Conservation (phyloP, 2,329 filamentous ascomycete species). For the Exophiala mesophila region DNA sequence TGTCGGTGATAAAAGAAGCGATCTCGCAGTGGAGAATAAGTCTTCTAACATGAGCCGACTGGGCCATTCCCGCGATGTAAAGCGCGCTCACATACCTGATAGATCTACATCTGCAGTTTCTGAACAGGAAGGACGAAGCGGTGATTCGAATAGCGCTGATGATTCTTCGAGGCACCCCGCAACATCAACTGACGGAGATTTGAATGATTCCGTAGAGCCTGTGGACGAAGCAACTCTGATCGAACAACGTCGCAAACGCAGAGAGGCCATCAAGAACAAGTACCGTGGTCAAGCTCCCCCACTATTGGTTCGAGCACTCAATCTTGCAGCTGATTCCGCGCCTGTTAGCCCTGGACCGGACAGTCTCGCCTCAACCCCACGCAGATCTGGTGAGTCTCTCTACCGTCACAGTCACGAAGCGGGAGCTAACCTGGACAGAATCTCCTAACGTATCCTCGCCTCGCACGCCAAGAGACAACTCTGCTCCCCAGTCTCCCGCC, state of each 20-base stretch:
- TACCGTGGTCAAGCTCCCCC: slow-evolving; percentile 67
- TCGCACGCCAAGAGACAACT: slow-evolving; percentile 45
- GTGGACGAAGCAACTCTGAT: slow-evolving; percentile 78
- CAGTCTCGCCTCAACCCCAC: slow-evolving; percentile 25
- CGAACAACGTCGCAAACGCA: slow-evolving; percentile 75
- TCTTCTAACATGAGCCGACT: too few species aligned
- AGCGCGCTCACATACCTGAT: too few species aligned
- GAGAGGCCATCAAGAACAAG: slow-evolving; percentile 81
- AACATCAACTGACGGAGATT: too few species aligned
- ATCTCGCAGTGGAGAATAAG: too few species aligned
- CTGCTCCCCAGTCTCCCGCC: slow-evolving; percentile 50
- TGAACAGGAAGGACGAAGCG: too few species aligned
- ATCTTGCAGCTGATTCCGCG: slow-evolving; percentile 55
- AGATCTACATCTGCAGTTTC: too few species aligned
- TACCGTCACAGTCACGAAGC: slow-evolving; percentile 34
- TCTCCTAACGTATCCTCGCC: slow-evolving; percentile 41
- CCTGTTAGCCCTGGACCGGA: slow-evolving; percentile 48
- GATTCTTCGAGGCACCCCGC: too few species aligned
- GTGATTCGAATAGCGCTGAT: slow-evolving; percentile 4
- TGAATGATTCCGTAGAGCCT: too few species aligned
- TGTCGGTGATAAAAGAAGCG: too few species aligned
- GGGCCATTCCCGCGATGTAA: too few species aligned
- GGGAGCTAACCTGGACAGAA: slow-evolving; percentile 34
- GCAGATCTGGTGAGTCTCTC: slow-evolving; percentile 35
- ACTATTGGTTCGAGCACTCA: slow-evolving; percentile 69